Evolutionary conservation across 805 yeast genomes (phyloP).

Genomic region (Candida tallmaniae): DNA sequence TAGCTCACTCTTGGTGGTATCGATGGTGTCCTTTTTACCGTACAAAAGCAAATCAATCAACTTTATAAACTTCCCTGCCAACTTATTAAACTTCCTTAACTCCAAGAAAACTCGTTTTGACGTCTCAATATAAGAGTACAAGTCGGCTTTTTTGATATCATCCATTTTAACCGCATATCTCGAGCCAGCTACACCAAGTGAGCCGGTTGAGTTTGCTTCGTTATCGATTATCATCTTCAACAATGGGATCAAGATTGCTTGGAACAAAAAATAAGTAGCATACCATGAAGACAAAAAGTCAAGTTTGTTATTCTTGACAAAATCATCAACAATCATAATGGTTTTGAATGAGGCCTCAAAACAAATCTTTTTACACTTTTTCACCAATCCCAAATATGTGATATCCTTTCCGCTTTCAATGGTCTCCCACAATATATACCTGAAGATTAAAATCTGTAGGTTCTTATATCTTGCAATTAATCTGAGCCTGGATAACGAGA

Average conservation of each 20-base stretch:
- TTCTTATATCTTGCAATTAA: constrained; percentile 15
- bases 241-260: constrained; percentile 17
- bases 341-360: constrained; percentile 15
- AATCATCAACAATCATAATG: constrained; percentile 10
- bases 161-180: not conserved
- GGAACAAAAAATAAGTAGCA: constrained; percentile 17
- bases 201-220: not conserved
- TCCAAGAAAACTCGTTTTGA: constrained; percentile 9
- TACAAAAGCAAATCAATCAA: constrained; percentile 13
- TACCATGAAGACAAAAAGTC: constrained; percentile 16
- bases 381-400: constrained; percentile 13
- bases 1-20: constrained; percentile 6
- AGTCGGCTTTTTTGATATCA: constrained; percentile 9
- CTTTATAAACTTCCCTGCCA: constrained; percentile 16
- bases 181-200: constrained; percentile 1
- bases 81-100: constrained; percentile 13
- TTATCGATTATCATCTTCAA: constrained; percentile 14
- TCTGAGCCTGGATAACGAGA: constrained; percentile 15
- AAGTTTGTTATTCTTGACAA: constrained; percentile 12
- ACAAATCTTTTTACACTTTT: constrained; percentile 14
- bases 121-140: constrained; percentile 13
- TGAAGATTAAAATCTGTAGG: constrained; percentile 15
- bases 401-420: constrained; percentile 12
- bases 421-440: constrained; percentile 18
- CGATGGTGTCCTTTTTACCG: constrained; percentile 10